Evolutionary conservation across 257 asterid species (phyloP), one percentile per base, ranked within the genome.

Genomic region (Eucommia ulmoides): DNA sequence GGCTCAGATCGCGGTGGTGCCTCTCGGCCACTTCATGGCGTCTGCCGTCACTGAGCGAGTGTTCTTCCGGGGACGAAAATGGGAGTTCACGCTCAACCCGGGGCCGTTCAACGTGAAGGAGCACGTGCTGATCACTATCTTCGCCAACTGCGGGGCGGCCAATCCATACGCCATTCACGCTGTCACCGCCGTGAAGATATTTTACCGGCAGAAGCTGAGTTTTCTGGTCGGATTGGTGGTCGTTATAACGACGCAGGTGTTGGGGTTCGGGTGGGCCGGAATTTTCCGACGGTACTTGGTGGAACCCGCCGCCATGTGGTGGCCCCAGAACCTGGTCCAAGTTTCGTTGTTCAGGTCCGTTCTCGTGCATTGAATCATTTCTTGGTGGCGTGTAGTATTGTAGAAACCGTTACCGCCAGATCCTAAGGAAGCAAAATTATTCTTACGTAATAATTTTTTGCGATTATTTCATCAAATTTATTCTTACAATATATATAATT

Each of bases 211-310:
- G 26, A 24, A 0, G 24, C 8, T 54, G 60, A 54, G 42, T 18
- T 54, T 54, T 9, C 44, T 50, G 60, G 52, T 54, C 1, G 23
- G 41, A 51, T 23, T 54, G 41, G 20, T 54, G 1, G 60, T 54
- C 0, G 60, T 54, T 1, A 18, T 54, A 5, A 54, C 60, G 60
- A 54, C 60, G 3, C 62, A 54, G 11, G 60, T 54, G 7, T 54
- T 54, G 60, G 60, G 60, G 20, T 54, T 54, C 44, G 60, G 60
- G 23, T 54, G 60, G 60, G 52, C 60, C 14, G 60, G 60, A 25
- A n/a, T 54, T 44, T 54, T 54, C 21, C 24, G 60, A 42, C 23
- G 1, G 51, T 54, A 54, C 25, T 24, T 54, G 60, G 60, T 54
- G 51, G 60, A 54, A 51, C 60, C 60, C 1, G 60, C 60, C 16